Conservation (phyloP, 352 stramenopile species). For the Phytophthora hybrid region DNA sequence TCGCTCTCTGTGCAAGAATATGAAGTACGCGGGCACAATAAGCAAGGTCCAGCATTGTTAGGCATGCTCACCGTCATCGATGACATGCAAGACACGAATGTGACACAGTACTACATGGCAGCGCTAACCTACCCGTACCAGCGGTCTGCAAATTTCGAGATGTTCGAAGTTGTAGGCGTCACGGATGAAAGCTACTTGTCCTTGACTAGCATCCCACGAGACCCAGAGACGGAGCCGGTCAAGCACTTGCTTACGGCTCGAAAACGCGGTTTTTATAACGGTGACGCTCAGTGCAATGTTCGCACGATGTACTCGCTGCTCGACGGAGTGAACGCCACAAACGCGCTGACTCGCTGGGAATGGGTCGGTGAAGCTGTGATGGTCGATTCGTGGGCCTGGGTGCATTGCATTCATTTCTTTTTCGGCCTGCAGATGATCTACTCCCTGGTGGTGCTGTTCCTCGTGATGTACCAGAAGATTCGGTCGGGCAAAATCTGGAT, state of each 20-base stretch:
- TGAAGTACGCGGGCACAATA: slow-evolving; percentile 14
- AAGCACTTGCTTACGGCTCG: slow-evolving; percentile 38
- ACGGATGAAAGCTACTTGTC: slow-evolving; percentile 31
- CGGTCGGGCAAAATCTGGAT: slow-evolving; percentile 46
- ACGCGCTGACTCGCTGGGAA: slow-evolving; percentile 25
- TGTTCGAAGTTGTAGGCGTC: slow-evolving; percentile 27
- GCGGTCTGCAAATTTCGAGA: slow-evolving; percentile 34
- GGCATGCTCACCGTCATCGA: slow-evolving; percentile 37
- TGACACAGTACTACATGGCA: slow-evolving; percentile 34
- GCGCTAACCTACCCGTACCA: slow-evolving; percentile 44
- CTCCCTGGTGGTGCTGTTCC: slow-evolving; percentile 34
- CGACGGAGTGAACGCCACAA: slow-evolving; percentile 16
- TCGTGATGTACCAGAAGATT: slow-evolving; percentile 43
- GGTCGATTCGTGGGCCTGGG: slow-evolving; percentile 46
- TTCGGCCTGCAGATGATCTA: slow-evolving; percentile 38
- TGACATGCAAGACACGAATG: slow-evolving; percentile 27
- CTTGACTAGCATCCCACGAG: slow-evolving; percentile 24
- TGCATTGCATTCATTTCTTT: slow-evolving; percentile 46
- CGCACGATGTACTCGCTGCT: slow-evolving; percentile 31
- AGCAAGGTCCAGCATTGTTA: slow-evolving; percentile 29
- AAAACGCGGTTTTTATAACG: slow-evolving; percentile 43
- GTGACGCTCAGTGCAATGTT: slow-evolving; percentile 40
- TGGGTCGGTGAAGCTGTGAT: slow-evolving; percentile 27
- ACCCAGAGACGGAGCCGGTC: slow-evolving; percentile 23
- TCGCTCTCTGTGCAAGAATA: slow-evolving; percentile 47